Conservation (phyloP, 1,284 basidiomycete species). For the Moesziomyces parantarcticus region DNA sequence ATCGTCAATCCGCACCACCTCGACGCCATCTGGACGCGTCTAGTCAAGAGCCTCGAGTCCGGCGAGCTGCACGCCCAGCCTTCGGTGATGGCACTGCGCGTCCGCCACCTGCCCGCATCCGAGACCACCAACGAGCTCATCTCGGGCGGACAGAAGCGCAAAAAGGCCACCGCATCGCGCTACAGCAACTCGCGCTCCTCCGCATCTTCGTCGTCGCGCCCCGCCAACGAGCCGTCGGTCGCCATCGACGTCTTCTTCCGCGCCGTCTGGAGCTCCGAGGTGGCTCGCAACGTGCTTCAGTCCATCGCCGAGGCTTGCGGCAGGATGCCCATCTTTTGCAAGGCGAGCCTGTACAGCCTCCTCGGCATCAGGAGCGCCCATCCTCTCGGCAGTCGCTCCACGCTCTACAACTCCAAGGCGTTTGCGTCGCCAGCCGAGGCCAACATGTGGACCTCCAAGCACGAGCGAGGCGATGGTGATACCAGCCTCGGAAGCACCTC, state of each 20-base stretch:
- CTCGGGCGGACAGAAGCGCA: conserved; percentile 6
- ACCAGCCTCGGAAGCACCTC: background rate
- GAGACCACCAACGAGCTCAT: conserved; percentile 1
- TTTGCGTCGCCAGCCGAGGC: conserved; percentile 14
- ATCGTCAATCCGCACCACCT: conserved; percentile 14
- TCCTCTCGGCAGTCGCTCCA: conserved; percentile 5
- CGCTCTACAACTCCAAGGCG: conserved; percentile 23
- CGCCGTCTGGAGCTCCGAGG: conserved; percentile 19
- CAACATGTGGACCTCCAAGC: conserved; percentile 9
- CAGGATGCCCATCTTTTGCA: conserved; percentile 31
- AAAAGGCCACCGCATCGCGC: conserved; percentile 9
- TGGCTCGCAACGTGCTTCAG: conserved; percentile 17
- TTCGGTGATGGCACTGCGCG: conserved; percentile 25
- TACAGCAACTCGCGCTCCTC: conserved; percentile 7
- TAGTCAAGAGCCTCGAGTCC: conserved; percentile 18
- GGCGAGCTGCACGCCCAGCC: conserved; percentile 16
- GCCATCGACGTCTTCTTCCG: conserved; percentile 36
- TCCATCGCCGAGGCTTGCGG: conserved; percentile 17
- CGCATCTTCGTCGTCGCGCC: background rate
- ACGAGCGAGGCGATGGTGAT: background rate
- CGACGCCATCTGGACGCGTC: conserved; percentile 9
- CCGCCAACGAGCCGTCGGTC: conserved; percentile 1
- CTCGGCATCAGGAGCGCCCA: conserved; percentile 23
- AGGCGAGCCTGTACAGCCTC: conserved; percentile 24
- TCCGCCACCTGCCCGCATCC: conserved; percentile 9